phyloP scores from a whole-genome alignment of 257 asterid species.

The Cinchona pubescens region DNA sequence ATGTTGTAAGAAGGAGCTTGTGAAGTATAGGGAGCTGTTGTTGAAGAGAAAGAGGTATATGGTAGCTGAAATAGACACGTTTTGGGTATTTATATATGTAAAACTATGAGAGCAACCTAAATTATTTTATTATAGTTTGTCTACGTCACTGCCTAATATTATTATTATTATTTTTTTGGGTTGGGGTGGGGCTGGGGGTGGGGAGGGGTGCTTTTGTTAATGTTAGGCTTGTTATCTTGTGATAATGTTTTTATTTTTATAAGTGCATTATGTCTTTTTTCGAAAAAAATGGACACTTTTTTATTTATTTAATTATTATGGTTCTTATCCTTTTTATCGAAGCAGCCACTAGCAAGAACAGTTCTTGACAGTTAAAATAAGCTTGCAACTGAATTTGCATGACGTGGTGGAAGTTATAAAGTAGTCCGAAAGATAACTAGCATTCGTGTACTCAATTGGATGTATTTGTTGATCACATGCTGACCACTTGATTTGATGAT shows the following conservation, averaged over 20 bases:
- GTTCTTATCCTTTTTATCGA: neutral
- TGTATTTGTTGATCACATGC: constrained; percentile 3
- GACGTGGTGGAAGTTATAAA: constrained; percentile 6
- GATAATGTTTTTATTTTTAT: constrained; percentile 14
- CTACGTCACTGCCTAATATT: neutral
- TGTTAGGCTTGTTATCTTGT: neutral
- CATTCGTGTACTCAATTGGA: neutral
- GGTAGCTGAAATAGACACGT: neutral
- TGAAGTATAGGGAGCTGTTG: no score
- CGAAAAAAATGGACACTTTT: neutral
- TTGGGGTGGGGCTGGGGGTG: no score
- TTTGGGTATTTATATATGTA: neutral
- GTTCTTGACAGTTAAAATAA: neutral
- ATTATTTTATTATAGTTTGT: constrained; percentile 3
- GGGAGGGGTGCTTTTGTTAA: constrained; percentile 3
- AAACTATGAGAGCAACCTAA: neutral
- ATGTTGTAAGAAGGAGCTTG: no score
- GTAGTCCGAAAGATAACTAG: neutral
- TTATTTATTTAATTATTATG: no score
- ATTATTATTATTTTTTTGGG: no score
- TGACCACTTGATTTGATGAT: constrained; percentile 5
- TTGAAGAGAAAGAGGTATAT: neutral
- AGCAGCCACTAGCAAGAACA: neutral
- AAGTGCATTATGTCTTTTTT: constrained; percentile 5
- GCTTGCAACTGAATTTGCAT: neutral